A percentile compares a stretch with the other conserved stretches of the same genome.
These are phyloP conservation scores for Yamadazyma diospyri DNA, from an alignment of 1,139 yeast species.

Conservation along the genomic window DNA sequence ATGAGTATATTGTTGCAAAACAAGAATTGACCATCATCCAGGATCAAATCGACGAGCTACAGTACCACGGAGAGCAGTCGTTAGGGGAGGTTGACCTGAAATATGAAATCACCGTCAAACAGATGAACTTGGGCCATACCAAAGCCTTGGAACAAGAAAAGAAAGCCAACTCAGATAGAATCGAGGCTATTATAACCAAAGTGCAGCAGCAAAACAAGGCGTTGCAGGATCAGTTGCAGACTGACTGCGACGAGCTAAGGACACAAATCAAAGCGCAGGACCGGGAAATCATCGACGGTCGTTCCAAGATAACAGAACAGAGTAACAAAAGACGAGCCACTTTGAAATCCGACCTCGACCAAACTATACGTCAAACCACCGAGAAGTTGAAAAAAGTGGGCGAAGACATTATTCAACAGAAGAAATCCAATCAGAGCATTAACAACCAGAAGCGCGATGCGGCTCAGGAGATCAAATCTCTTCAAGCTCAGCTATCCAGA, in stretches of 20 bases:
- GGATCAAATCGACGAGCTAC: constrained; percentile 29
- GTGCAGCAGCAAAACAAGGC: constrained; percentile 10
- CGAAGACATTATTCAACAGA: constrained; percentile 7
- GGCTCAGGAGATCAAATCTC: constrained; percentile 5
- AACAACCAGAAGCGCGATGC: constrained; percentile 6
- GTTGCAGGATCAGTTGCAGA: constrained; percentile 6
- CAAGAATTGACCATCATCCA: constrained; percentile 18
- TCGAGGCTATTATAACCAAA: constrained; percentile 29
- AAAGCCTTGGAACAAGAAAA: constrained; percentile 33
- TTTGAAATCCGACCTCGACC: constrained; percentile 12
- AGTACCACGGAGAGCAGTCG: constrained; percentile 25
- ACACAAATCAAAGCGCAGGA: constrained; percentile 9
- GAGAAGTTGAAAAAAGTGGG: constrained; percentile 15
- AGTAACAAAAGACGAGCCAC: constrained; percentile 20
- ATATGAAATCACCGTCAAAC: constrained; percentile 30
- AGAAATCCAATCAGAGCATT: constrained; percentile 4
- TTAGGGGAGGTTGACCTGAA: constrained; percentile 29
- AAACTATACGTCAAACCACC: constrained; percentile 14
- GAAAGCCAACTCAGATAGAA: constrained; percentile 29
- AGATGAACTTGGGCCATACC: constrained; percentile 32
- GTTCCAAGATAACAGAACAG: constrained; percentile 26
- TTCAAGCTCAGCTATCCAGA: constrained; percentile 9
- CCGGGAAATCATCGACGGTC: constrained; percentile 21
- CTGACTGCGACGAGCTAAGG: constrained; percentile 8
- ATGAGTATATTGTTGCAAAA: constrained; percentile 23